phyloP scores from a whole-genome alignment of 2,329 filamentous ascomycete species.

The Cladophialophora exuberans region DNA sequence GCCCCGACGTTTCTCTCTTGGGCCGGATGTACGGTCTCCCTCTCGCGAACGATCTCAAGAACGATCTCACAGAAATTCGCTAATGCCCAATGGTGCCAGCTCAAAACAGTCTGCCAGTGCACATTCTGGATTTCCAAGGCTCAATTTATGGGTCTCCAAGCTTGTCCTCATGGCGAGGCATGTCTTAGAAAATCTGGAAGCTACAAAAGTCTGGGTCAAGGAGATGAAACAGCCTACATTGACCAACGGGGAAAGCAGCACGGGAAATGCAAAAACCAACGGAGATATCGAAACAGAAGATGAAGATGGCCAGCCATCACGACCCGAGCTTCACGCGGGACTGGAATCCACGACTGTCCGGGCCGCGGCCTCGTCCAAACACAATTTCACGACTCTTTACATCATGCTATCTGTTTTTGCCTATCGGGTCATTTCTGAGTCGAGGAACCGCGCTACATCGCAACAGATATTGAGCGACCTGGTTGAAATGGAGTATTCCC shows the following conservation, averaged over 20 bases:
- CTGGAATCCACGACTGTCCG: conserved; percentile 52
- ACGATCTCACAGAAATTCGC: conserved; percentile 15
- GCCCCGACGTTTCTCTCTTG: conserved; percentile 17
- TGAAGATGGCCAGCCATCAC: neutral
- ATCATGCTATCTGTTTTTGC: conserved; percentile 68
- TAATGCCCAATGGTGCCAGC: conserved; percentile 15
- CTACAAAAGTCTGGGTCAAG: conserved; percentile 35
- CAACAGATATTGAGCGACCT: conserved; percentile 81
- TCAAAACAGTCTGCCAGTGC: conserved; percentile 5
- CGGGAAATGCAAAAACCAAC: neutral
- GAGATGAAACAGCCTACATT: conserved; percentile 15
- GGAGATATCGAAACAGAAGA: neutral
- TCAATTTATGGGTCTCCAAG: conserved; percentile 81
- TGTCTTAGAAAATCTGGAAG: conserved; percentile 74
- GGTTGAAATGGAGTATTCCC: conserved; percentile 78
- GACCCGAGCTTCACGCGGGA: conserved; percentile 15
- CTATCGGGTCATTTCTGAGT: conserved; percentile 78
- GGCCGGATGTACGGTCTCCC: conserved; percentile 3
- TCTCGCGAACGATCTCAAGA: conserved; percentile 25
- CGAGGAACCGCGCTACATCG: conserved; percentile 75
- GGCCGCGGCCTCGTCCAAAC: conserved; percentile 62
- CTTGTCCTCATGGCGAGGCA: conserved; percentile 79
- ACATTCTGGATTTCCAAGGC: conserved; percentile 69
- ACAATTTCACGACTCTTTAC: conserved; percentile 53
- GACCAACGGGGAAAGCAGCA: neutral